Conservation (phyloP, 208 protist genomes). For the Borovskyia barvae region DNA sequence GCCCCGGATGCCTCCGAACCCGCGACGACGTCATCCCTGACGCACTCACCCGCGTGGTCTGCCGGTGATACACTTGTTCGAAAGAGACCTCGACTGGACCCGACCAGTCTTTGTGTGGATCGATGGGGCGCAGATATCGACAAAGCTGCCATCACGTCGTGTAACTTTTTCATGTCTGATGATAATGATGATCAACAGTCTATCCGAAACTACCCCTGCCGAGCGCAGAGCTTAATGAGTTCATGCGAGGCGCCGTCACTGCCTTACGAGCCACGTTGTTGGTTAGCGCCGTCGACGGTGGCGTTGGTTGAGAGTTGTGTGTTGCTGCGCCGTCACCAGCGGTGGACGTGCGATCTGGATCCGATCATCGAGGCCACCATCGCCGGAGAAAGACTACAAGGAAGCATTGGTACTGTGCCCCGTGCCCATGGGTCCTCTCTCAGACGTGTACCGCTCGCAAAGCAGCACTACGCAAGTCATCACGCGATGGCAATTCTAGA, state of each 20-base stretch:
- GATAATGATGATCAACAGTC: too few species aligned
- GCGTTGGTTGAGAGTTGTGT: conserved; percentile 49
- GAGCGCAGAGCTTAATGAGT: too few species aligned
- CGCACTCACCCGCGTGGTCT: background rate
- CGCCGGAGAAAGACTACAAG: conserved; percentile 1
- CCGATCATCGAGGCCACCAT: conserved; percentile 64
- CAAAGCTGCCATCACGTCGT: too few species aligned
- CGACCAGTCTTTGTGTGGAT: too few species aligned
- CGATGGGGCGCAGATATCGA: too few species aligned
- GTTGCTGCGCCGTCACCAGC: conserved; percentile 38
- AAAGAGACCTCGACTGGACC: too few species aligned
- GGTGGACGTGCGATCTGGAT: conserved; percentile 70
- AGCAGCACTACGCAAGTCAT: too few species aligned
- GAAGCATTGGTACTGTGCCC: background rate
- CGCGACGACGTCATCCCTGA: background rate
- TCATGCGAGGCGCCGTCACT: conserved; percentile 2
- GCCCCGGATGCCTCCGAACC: too few species aligned
- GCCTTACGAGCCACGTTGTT: conserved; percentile 40
- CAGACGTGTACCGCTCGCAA: too few species aligned
- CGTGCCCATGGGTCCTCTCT: too few species aligned
- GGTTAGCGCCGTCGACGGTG: conserved; percentile 49
- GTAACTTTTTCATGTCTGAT: too few species aligned
- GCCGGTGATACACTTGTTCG: background rate
- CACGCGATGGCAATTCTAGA: too few species aligned
- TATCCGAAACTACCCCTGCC: conserved; percentile 11